These are phyloP conservation scores for Ehretia macrophylla DNA, from an alignment of 257 asterid species.

Conservation along the genomic window DNA sequence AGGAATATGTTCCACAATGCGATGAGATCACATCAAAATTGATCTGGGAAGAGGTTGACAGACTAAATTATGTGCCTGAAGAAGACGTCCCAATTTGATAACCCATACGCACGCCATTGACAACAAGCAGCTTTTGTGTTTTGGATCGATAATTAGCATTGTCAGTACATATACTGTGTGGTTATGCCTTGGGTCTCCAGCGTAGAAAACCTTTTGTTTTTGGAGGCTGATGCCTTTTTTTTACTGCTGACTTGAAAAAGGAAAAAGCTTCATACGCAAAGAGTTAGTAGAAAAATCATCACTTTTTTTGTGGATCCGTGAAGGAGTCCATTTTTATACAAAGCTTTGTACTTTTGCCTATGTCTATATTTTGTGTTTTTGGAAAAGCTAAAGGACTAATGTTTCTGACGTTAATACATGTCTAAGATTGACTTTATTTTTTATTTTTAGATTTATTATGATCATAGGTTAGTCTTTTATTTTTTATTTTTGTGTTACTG, in stretches of 20 bases:
- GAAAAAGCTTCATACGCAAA: background rate
- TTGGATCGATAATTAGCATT: background rate
- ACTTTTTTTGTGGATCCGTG: background rate
- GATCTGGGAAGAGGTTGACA: conserved; percentile 69
- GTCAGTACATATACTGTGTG: background rate
- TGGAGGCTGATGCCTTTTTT: background rate
- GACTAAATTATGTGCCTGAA: conserved; percentile 39
- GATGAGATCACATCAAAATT: conserved; percentile 65
- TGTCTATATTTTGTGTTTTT: background rate
- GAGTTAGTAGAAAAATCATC: background rate
- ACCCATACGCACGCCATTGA: background rate
- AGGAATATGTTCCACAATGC: conserved; percentile 76
- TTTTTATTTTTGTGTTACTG: no score
- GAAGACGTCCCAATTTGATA: conserved; percentile 34
- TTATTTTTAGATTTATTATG: no score
- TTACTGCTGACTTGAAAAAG: background rate
- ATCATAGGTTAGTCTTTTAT: no score
- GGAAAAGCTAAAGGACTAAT: background rate
- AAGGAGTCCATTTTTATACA: background rate
- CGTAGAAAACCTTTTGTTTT: background rate
- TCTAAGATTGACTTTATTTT: background rate
- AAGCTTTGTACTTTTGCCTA: background rate
- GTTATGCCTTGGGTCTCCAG: background rate
- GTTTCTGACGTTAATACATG: no score
- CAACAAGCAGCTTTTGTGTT: background rate